Evolutionary conservation across 768 basidiomycete genomes (phyloP).

Genomic region (Lentinula aciculospora): DNA sequence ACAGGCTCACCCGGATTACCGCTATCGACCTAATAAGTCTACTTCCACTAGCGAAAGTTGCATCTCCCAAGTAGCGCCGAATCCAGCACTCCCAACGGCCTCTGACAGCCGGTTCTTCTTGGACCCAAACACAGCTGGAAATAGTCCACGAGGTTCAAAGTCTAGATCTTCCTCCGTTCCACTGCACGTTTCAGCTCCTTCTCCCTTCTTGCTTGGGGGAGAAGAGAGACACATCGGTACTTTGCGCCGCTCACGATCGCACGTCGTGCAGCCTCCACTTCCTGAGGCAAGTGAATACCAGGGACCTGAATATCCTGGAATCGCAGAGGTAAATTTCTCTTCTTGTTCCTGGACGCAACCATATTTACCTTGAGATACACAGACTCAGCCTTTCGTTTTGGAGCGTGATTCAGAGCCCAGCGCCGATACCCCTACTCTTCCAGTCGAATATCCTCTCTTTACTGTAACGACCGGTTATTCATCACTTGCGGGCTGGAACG

Average conservation of each 20-base stretch:
- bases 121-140: background rate
- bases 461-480: background rate
- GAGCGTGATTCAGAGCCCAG: background rate
- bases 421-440: background rate
- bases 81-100: background rate
- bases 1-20: slow-evolving; percentile 41
- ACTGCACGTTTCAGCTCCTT: background rate
- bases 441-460: background rate
- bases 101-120: too few relatives aligned
- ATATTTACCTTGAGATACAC: background rate
- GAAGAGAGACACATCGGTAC: background rate
- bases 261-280: background rate
- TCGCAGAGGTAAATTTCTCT: background rate
- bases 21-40: slow-evolving; percentile 20
- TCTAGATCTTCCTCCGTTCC: background rate
- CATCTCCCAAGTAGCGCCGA: background rate
- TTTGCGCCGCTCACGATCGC: background rate
- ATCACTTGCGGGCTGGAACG: background rate
- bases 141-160: background rate
- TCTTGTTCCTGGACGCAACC: background rate
- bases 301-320: background rate
- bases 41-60: background rate
- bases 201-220: background rate
- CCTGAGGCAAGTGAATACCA: background rate
- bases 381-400: background rate